phyloP scores from a whole-genome alignment of 2,329 filamentous ascomycete species.

The Ascochyta fabae region DNA sequence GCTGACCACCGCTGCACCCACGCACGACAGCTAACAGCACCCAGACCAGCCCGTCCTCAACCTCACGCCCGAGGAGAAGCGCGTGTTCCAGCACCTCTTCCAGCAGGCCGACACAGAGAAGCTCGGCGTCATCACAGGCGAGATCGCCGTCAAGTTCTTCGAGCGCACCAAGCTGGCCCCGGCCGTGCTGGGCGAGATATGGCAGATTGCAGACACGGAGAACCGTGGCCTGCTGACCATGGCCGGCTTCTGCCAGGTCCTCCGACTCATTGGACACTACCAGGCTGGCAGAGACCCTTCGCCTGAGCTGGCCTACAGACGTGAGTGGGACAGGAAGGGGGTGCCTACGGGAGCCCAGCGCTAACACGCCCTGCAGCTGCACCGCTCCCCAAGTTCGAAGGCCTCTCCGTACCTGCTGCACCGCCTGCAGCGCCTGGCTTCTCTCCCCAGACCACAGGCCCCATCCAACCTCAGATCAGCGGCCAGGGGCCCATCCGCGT shows the following conservation, averaged over 20 bases:
- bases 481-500: conserved; percentile 75
- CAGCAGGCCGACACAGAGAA: conserved; percentile 89
- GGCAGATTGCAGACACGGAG: conserved; percentile 97
- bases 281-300: conserved; percentile 86
- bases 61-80: conserved; percentile 89
- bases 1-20: neutral
- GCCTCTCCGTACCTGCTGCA: conserved; percentile 62
- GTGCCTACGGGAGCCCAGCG: conserved; percentile 9
- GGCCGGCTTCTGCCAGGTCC: conserved; percentile 88
- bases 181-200: conserved; percentile 90
- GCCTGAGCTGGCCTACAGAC: conserved; percentile 80
- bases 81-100: conserved; percentile 91
- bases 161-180: conserved; percentile 92
- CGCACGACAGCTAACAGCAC: conserved; percentile 28
- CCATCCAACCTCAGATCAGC: conserved; percentile 48
- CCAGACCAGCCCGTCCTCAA: conserved; percentile 69
- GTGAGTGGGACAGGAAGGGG: conserved; percentile 49
- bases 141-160: conserved; percentile 96
- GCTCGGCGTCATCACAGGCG: conserved; percentile 92
- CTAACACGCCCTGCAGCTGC: conserved; percentile 60
- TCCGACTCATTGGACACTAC: conserved; percentile 93
- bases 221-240: conserved; percentile 94
- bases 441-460: conserved; percentile 47
- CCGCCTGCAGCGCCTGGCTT: conserved; percentile 60
- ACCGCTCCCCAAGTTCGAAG: conserved; percentile 92